Percentiles rank a stretch among this genome's conserved stretches.
Evolutionary conservation across 768 basidiomycete species (phyloP).

Genomic region (Astraeus odoratus): DNA sequence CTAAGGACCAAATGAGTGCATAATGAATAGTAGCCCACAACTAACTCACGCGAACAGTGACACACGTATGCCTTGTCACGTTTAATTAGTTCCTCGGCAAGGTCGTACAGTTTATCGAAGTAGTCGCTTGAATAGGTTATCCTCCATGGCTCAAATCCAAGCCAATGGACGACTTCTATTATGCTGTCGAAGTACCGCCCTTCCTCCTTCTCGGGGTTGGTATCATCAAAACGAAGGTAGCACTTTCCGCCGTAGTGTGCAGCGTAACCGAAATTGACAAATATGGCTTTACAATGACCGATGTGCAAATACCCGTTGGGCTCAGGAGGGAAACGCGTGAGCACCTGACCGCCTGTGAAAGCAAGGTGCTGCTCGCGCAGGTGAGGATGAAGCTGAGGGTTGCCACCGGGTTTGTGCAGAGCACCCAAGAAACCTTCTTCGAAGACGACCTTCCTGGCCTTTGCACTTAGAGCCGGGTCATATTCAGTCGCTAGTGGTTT

Average conservation of each 20-base stretch:
- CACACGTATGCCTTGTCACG: conserved; percentile 93
- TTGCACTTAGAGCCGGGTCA: conserved; percentile 29
- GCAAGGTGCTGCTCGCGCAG: conserved; percentile 79
- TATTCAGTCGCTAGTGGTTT: conserved; percentile 26
- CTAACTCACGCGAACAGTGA: conserved; percentile 81
- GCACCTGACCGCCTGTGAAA: conserved; percentile 74
- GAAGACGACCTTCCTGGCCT: conserved; percentile 62
- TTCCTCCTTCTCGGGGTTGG: conserved; percentile 98
- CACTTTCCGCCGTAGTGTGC: conserved; percentile 88
- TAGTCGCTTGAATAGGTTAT: conserved; percentile 99
- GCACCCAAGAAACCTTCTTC: conserved; percentile 91
- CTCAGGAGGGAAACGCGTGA: conserved; percentile 97
- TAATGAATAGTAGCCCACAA: conserved; percentile 1
- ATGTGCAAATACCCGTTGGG: conserved; percentile 96
- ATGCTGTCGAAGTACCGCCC: conserved; percentile 95
- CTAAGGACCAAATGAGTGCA: conserved; percentile 33
- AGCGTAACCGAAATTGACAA: conserved; percentile 98
- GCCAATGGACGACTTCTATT: conserved; percentile 90
- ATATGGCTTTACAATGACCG: conserved; percentile 98
- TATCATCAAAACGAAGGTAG: conserved; percentile 96
- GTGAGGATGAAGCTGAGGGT: conserved; percentile 74
- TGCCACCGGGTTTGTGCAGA: conserved; percentile 90
- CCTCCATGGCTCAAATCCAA: conserved; percentile 97
- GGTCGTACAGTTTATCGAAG: conserved; percentile 78
- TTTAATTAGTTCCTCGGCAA: conserved; percentile 84